Evolutionary conservation across 768 basidiomycete species (phyloP), one percentile per base, ranked within the genome.

Genomic region (Suillus luteus): DNA sequence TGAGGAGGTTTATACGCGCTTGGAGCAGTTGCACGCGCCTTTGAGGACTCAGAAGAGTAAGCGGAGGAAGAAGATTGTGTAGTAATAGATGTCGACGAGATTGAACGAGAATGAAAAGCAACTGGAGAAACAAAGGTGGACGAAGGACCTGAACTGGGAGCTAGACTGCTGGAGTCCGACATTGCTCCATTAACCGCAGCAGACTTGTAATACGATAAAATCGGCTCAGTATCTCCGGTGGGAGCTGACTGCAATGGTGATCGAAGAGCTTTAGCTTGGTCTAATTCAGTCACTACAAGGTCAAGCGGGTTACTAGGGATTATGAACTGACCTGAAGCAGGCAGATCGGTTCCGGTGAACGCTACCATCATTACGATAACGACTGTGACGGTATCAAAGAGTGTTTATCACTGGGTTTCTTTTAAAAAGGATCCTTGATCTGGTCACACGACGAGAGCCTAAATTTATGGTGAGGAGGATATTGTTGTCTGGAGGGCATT

Each of bases 151-250:
- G 68, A 68, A 64, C 64, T 77, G 71, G 62, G 62, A 62, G 60
- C 65, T 71, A 35, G 70, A 73, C 64, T 77, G 67, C 64, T 77
- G 68, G 65, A 9, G 19, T 51, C 40, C 5, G 54, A 49, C 60
- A 55, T 63, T 64, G 22, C 51, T 41, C 40, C 57, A 38, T 76
- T 77, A 33, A 86, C 81, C 62, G 83, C 76, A 63, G 84, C 76
- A 9, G 86, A 85, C 69, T 85, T 81, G 76, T 86, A 87, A 71
- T 85, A 83, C 22, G 82, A 82, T 59, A 84, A 71, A 65, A 83
- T 81, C 55, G 75, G 72, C 55, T 83, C 81, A 37, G 80, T 77
- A 52, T 84, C 82, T 59, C 70, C 55, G 5, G 4, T 55, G n/a
- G n/a, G n/a, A 55, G 22, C 24, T 27, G 17, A 40, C 27, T 31